phyloP scores from a whole-genome alignment of 176 grass and related monocot genomes.

The Phoenix roebelenii region DNA sequence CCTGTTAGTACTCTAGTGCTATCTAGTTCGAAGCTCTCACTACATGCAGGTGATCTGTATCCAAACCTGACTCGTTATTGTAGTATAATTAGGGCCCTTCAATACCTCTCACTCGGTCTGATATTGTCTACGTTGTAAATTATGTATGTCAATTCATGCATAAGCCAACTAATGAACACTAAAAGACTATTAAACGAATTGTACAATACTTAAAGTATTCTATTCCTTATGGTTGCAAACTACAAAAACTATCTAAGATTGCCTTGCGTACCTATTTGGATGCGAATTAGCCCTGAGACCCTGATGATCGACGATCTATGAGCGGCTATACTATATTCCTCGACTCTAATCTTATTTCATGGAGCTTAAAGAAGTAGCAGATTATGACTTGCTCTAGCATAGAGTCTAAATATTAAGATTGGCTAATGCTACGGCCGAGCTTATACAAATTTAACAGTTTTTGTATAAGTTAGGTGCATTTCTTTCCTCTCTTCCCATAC shows the following conservation, averaged over 20 bases:
- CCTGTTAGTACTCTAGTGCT: neutral
- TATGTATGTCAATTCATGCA: neutral
- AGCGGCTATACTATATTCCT: neutral
- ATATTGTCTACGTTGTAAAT: neutral
- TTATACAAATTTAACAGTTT: neutral
- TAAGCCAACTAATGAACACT: neutral
- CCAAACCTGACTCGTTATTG: neutral
- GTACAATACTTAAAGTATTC: neutral
- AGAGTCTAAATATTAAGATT: neutral
- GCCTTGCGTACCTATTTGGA: too few relatives aligned
- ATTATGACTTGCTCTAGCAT: neutral
- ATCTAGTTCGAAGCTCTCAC: too few relatives aligned
- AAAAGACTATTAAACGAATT: neutral
- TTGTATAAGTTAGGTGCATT: neutral
- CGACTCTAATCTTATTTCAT: slow-evolving; percentile 1
- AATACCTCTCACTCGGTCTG: neutral
- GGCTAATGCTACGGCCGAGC: neutral
- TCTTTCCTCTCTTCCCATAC: neutral
- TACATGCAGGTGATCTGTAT: too few relatives aligned
- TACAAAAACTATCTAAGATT: neutral
- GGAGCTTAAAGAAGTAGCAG: neutral
- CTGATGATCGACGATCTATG: too few relatives aligned
- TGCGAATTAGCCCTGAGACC: too few relatives aligned
- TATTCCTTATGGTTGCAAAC: neutral
- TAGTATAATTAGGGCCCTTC: neutral